phyloP scores from a whole-genome alignment of 163 green algal genomes.

The Volvox carteri region DNA sequence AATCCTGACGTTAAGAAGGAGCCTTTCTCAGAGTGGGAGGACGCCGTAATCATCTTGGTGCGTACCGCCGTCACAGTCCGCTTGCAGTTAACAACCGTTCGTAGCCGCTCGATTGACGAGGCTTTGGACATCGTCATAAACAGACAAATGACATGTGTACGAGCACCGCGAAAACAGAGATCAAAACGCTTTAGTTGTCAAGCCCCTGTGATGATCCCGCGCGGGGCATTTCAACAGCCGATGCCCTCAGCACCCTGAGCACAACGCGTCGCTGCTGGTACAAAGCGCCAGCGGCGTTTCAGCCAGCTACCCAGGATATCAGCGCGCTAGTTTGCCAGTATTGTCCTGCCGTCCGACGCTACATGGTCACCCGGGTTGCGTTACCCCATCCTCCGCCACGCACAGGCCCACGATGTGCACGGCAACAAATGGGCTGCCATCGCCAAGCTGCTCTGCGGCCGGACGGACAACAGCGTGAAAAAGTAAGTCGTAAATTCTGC shows the following conservation, averaged over 20 bases:
- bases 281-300: too few species aligned
- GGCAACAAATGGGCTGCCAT: constrained; percentile 87
- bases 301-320: too few species aligned
- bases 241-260: too few species aligned
- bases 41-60: constrained; percentile 85
- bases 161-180: neutral
- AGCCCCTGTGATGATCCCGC: too few species aligned
- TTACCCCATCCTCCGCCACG: neutral
- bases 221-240: too few species aligned
- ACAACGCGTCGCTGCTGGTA: too few species aligned
- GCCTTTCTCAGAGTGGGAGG: constrained; percentile 91
- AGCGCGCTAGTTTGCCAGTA: too few species aligned
- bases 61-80: constrained; percentile 6
- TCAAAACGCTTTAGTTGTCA: neutral
- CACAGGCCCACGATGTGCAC: constrained; percentile 74
- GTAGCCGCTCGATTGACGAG: too few species aligned
- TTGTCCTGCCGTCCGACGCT: too few species aligned
- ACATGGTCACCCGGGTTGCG: too few species aligned
- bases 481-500: too few species aligned
- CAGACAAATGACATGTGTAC: neutral
- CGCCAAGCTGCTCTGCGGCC: constrained; percentile 61
- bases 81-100: constrained; percentile 29
- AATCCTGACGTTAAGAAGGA: constrained; percentile 91
- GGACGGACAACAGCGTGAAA: constrained; percentile 67
- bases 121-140: neutral